Percentiles rank a stretch among this genome's conserved stretches.
These are phyloP conservation scores for Solanum habrochaites DNA, from an alignment of 257 asterid species.

Conservation along the genomic window DNA sequence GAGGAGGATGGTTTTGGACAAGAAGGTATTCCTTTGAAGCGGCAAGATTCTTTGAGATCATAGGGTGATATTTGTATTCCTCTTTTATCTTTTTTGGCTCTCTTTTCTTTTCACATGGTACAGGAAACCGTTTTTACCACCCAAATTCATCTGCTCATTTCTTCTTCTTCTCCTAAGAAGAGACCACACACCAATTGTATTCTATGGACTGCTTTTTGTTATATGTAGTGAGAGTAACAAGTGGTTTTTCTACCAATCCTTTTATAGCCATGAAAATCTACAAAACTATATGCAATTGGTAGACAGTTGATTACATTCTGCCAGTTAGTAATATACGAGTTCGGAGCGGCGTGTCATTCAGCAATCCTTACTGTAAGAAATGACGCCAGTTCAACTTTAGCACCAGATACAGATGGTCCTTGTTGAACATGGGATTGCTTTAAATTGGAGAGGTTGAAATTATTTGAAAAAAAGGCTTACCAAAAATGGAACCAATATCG, in stretches of 20 bases:
- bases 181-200: neutral
- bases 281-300: neutral
- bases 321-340: neutral
- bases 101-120: neutral
- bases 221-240: neutral
- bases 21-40: slow-evolving; percentile 76
- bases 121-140: neutral
- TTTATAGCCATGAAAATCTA: neutral
- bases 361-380: neutral
- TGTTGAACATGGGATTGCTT: neutral
- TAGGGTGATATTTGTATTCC: slow-evolving; percentile 9
- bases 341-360: neutral
- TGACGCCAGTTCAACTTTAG: neutral
- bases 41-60: slow-evolving; percentile 60
- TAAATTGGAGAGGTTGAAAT: neutral
- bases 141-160: neutral
- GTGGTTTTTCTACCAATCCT: neutral
- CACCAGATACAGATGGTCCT: neutral
- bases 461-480: neutral
- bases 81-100: neutral
- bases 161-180: slow-evolving; percentile 1
- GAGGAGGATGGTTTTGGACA: slow-evolving; percentile 58
- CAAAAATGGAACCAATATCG: neutral
- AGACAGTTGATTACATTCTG: neutral
- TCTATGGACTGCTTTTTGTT: neutral